phyloP scores from a whole-genome alignment of 306 rosid genomes.

The Vicia sativa region DNA sequence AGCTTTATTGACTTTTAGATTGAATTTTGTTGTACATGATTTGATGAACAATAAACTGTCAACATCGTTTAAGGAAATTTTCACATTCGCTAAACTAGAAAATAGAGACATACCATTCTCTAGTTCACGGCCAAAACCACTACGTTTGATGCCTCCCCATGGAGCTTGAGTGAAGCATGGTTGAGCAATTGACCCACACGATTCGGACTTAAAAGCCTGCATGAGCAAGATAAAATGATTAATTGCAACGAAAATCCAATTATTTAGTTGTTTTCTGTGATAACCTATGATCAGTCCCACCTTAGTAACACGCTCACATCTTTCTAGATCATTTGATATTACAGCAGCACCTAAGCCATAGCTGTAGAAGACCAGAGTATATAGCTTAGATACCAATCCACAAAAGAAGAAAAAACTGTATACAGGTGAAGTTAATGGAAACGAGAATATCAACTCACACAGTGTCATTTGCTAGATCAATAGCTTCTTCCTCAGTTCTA shows the following conservation, averaged over 20 bases:
- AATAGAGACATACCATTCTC: constrained; percentile 73
- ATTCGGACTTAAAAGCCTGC: constrained; percentile 86
- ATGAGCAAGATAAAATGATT: constrained; percentile 23
- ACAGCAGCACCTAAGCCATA: constrained; percentile 92
- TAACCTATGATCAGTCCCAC: constrained; percentile 49
- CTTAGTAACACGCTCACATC: constrained; percentile 89
- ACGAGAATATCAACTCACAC: constrained; percentile 54
- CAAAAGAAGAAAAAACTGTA: not conserved
- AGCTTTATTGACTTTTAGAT: constrained; percentile 7
- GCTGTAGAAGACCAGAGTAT: constrained; percentile 52
- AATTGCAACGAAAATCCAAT: constrained; percentile 24
- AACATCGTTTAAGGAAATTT: constrained; percentile 6
- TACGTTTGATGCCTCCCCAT: constrained; percentile 96
- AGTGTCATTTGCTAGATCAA: constrained; percentile 83
- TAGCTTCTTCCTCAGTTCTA: constrained; percentile 89
- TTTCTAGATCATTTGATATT: constrained; percentile 84
- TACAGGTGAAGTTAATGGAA: constrained; percentile 17
- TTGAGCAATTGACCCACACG: constrained; percentile 96
- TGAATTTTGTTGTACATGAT: constrained; percentile 11
- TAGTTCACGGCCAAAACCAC: constrained; percentile 98
- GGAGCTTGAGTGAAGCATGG: constrained; percentile 98
- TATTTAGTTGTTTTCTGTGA: constrained; percentile 9
- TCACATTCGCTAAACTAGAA: constrained; percentile 21
- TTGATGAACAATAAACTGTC: constrained; percentile 11
- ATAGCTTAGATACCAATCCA: constrained; percentile 30